Base-by-base conservation (phyloP, 257 asterid species). In the Scutellaria baicalensis region DNA sequence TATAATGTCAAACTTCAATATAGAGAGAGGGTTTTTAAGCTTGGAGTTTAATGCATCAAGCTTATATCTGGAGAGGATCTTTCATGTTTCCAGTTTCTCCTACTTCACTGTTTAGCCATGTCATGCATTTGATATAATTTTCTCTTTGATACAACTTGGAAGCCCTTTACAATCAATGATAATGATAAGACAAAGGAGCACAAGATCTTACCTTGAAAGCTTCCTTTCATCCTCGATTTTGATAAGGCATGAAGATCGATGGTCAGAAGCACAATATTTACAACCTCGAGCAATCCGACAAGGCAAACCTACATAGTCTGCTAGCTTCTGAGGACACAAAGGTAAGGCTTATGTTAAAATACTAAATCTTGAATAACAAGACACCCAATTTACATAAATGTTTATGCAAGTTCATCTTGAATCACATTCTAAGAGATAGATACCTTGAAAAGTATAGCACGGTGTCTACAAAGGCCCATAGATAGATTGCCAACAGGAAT, bases 281-380 rank as follows among this genome's bases (percentile, higher is more conserved):
- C 99, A 94, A 69, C 99, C 95, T 71, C 91, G 87, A 78, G 96
- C 99, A 52, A 94, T 89, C 80, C 97, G 90, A 78, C 99, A 94
- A 55, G 97, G 99, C 85, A 94, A 83, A 56, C 99, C 99, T 71
- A 94, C 93, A 36, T 89, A 86, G 74, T 94, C 97, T 21, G 99
- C 99, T 82, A 94, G 84, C 82, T 83, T 91, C 99, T 91, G 95
- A 70, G 79, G 45, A 75, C 47, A 72, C 64, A 76, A 69, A 36
- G 3, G 33, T 3, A 57, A 51, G 62, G 59, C 43, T 9, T 12
- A 1, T 6, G 48, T 57, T 43, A 79, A 67, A 54, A 57, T 43
- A 66, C 74, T 40, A 43, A 51, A 44, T 27, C 33, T 27, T 27
- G 33, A 27, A 27, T 27, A 10, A 10, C 50, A 13, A 36, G 44